Evolutionary conservation across 1,139 yeast species (phyloP).

Genomic region (Trichomonascaceae sp.): DNA sequence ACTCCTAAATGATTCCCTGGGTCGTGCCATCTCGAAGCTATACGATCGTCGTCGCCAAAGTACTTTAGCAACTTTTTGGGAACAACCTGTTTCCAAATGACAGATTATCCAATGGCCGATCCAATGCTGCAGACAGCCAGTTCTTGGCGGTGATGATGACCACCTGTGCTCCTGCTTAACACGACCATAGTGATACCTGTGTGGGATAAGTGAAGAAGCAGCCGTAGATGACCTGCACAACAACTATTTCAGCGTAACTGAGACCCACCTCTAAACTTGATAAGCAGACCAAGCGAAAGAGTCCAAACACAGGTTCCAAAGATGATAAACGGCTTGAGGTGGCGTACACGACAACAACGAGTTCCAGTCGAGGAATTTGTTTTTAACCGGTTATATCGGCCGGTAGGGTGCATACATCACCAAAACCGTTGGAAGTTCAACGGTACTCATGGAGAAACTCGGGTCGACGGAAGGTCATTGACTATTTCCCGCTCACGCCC

Average conservation of each 20-base stretch:
- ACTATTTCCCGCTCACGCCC: no score
- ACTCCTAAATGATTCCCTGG: constrained; percentile 30
- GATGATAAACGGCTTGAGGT: constrained; percentile 47
- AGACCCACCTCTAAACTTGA: constrained; percentile 43
- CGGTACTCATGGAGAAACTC: no score
- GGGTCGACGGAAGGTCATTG: no score
- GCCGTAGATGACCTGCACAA: no score
- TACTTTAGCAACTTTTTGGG: constrained; percentile 22
- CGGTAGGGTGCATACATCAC: no score
- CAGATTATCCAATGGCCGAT: constrained; percentile 34
- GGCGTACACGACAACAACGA: constrained; percentile 38
- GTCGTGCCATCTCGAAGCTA: constrained; percentile 39
- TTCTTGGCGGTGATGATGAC: constrained; percentile 33
- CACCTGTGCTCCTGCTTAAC: constrained; percentile 40
- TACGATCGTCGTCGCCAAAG: constrained; percentile 24
- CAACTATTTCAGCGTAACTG: no score
- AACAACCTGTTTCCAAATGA: constrained; percentile 34
- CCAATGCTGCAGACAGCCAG: constrained; percentile 33
- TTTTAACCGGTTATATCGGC: no score
- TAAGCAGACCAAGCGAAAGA: constrained; percentile 44
- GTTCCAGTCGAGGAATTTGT: no score
- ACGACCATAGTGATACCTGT: constrained; percentile 51
- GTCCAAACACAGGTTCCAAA: constrained; percentile 45
- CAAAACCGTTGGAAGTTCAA: no score
- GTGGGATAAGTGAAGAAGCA: constrained; percentile 59